Evolutionary conservation across 2,329 filamentous ascomycete genomes (phyloP).

Genomic region (Diaporthe batatas): DNA sequence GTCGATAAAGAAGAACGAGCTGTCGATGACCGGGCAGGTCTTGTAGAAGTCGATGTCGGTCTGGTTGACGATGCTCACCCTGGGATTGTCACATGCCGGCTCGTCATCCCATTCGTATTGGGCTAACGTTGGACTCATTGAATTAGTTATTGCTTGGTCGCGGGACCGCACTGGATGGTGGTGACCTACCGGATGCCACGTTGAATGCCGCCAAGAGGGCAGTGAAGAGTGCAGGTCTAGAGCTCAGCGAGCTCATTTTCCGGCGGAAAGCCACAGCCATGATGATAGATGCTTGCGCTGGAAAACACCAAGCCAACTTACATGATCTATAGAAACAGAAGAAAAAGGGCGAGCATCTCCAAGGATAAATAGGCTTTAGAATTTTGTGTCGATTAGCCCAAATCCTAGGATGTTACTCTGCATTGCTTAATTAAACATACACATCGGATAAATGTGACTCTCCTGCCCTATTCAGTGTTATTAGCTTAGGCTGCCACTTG

Average conservation of each 20-base stretch:
- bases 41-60: slow-evolving; percentile 27
- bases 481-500: slow-evolving; percentile 19
- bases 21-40: slow-evolving; percentile 17
- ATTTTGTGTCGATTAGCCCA: background rate
- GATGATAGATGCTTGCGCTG: background rate
- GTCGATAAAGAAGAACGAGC: slow-evolving; percentile 5
- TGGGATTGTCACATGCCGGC: slow-evolving; percentile 30
- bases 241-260: background rate
- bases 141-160: background rate
- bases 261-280: background rate
- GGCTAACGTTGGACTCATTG: background rate
- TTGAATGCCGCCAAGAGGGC: background rate
- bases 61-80: background rate
- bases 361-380: background rate
- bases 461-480: background rate
- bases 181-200: background rate
- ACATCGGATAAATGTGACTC: background rate
- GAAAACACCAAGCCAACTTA: background rate
- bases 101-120: background rate
- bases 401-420: background rate
- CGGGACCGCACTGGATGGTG: background rate
- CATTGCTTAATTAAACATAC: background rate
- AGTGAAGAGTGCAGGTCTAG: background rate
- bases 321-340: background rate
- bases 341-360: background rate